phyloP scores from a whole-genome alignment of 2,329 filamentous ascomycete genomes.

The Metarhizium sp. region DNA sequence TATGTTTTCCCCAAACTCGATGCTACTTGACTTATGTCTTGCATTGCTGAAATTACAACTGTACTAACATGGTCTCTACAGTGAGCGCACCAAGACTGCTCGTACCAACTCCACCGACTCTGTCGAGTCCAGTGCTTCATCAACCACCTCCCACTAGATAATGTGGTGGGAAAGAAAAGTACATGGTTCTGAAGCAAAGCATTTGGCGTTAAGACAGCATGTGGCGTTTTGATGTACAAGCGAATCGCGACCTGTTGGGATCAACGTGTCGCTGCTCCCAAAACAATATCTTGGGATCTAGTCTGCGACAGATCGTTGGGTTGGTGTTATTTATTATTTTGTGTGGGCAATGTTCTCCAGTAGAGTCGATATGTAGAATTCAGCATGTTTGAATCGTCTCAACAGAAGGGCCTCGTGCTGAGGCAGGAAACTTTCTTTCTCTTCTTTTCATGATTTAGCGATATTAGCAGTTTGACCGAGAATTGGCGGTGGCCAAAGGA shows the following conservation, averaged over 20 bases:
- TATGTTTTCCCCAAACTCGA: conserved; percentile 19
- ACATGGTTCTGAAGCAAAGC: not conserved
- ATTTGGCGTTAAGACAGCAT: not conserved
- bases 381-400: too few species aligned
- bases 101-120: conserved; percentile 28
- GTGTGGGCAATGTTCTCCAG: too few species aligned
- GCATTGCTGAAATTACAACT: not conserved
- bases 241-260: not conserved
- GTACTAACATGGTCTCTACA: conserved; percentile 12
- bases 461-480: not conserved
- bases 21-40: not conserved
- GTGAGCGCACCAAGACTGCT: conserved; percentile 30
- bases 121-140: conserved; percentile 20
- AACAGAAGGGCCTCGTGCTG: too few species aligned
- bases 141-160: conserved; percentile 2
- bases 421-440: too few species aligned
- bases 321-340: too few species aligned
- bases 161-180: not conserved
- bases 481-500: not conserved
- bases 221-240: not conserved
- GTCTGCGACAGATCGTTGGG: too few species aligned
- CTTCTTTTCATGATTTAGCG: not conserved
- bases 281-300: too few species aligned
- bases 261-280: too few species aligned
- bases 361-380: too few species aligned